Evolutionary conservation across 2,329 filamentous ascomycete genomes (phyloP), one percentile per base, ranked within the genome.

Genomic region (Aspergillus spinulosporus): DNA sequence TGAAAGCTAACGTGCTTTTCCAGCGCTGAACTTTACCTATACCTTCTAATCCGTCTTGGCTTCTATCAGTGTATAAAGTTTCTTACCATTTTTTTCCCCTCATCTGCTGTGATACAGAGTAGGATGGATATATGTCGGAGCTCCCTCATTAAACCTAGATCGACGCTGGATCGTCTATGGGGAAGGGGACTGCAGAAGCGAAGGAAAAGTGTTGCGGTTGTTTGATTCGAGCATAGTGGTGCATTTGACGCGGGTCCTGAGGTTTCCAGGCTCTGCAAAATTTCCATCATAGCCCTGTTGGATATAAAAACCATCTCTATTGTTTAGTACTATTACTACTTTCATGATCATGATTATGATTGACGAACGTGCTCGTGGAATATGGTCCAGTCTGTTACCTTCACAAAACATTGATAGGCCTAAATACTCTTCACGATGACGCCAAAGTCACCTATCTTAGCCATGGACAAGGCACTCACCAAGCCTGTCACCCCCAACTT

Each of bases 91-190:
- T 51, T 58, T 58, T 57, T 21, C 21, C 21, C 21, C 56, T 52
- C 43, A 43, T 49, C 56, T 57, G 58, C 57, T 48, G 56, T 62
- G 64, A 68, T 65, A 68, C 63, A 66, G 62, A 66, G 65, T 66
- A 64, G 65, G 68, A 63, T 69, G 65, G 64, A 65, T 71, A 68
- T 64, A 64, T 67, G 60, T 62, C 64, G 64, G 63, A 66, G 67
- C 64, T 64, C 68, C 65, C 64, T 61, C 57, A 56, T 62, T 62
- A 59, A 62, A 60, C 65, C 64, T 66, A 65, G 63, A 68, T 66
- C 67, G 69, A 73, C 72, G 72, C 72, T 75, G 72, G 72, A 70
- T 70, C 72, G 72, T 72, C 68, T 66, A 28, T 62, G 63, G 69
- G 61, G 65, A 65, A 62, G 63, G 68, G 61, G 62, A 59, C 61